These are phyloP conservation scores for Westerdykella ornata DNA, from an alignment of 2,329 filamentous ascomycete genomes.

Conservation along the genomic window DNA sequence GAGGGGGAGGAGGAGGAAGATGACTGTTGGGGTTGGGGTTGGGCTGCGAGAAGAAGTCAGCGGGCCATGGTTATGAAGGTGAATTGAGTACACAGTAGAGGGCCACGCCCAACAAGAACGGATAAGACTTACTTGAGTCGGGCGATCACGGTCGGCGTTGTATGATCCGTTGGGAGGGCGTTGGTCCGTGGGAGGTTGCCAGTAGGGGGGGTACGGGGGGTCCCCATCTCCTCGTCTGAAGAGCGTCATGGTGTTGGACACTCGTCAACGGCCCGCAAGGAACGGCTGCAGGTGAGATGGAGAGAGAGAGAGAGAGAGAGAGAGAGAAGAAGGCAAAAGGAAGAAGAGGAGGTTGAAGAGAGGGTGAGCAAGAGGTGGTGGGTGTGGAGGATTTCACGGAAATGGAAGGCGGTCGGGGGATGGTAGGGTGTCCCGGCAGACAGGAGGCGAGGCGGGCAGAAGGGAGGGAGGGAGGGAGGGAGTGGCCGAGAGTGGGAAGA, in stretches of 20 bases:
- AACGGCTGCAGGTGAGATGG: too few species aligned
- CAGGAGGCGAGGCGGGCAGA: background rate
- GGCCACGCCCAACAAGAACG: too few species aligned
- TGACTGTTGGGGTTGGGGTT: constrained; percentile 9
- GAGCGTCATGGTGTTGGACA: background rate
- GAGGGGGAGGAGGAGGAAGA: constrained; percentile 25
- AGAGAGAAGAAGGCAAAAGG: too few species aligned
- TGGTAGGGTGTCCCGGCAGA: background rate
- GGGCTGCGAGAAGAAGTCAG: constrained; percentile 21
- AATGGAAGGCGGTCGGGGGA: too few species aligned
- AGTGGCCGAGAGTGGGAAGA: background rate
- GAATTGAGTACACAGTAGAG: constrained; percentile 13
- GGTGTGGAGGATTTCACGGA: too few species aligned
- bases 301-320: too few species aligned
- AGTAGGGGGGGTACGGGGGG: constrained; percentile 1
- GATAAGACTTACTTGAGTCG: constrained; percentile 5
- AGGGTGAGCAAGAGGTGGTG: too few species aligned
- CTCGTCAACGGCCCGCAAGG: too few species aligned
- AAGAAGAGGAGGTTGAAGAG: too few species aligned
- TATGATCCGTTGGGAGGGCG: background rate
- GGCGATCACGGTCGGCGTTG: too few species aligned
- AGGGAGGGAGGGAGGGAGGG: too few species aligned
- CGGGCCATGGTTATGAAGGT: constrained; percentile 3
- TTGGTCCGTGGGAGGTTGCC: background rate
- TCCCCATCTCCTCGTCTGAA: background rate